Conservation (phyloP, 1,284 basidiomycete species). For the Polyporus tsugae region DNA sequence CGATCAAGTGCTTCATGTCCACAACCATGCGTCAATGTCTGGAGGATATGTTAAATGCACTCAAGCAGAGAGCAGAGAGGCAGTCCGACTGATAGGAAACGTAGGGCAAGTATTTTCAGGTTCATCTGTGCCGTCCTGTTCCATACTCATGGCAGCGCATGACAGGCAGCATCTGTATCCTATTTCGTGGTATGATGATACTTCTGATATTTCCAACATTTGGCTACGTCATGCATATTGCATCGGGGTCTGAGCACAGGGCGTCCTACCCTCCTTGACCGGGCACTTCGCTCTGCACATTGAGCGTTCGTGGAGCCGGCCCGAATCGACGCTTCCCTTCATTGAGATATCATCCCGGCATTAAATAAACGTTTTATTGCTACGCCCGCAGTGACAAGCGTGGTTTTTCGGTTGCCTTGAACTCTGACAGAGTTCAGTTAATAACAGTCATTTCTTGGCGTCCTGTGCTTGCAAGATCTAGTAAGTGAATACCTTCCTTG, state of each 20-base stretch:
- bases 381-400: slow-evolving; percentile 12
- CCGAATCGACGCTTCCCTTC: slow-evolving; percentile 1
- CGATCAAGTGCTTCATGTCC: slow-evolving; percentile 55
- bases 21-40: slow-evolving; percentile 54
- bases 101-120: background rate
- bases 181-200: background rate
- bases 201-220: background rate
- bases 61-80: slow-evolving; percentile 60
- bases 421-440: slow-evolving; percentile 14
- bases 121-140: background rate
- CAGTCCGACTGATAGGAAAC: background rate
- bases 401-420: background rate
- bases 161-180: background rate
- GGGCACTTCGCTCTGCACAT: background rate
- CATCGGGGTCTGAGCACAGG: background rate
- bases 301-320: slow-evolving; percentile 2
- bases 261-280: background rate
- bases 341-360: background rate
- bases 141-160: background rate
- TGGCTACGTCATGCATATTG: background rate
- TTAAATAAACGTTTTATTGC: background rate
- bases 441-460: background rate
- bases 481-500: slow-evolving; percentile 4
- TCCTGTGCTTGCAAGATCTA: background rate
- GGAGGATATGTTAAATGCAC: slow-evolving; percentile 58